phyloP scores from a whole-genome alignment of 805 yeast genomes.

The Ascoidea asiatica region DNA sequence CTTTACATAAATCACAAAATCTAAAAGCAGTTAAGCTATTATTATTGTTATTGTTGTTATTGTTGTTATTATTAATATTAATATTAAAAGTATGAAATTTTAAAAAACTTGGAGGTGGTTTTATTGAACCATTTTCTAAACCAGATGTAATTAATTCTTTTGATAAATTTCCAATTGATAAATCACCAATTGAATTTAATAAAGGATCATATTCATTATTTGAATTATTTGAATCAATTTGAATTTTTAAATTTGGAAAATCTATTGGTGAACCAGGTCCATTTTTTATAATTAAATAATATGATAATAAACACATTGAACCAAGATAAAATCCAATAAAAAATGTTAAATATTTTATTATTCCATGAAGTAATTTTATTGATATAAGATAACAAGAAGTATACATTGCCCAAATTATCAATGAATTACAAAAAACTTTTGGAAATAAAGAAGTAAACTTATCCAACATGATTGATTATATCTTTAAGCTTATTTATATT shows the following conservation, averaged over 20 bases:
- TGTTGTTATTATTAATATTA: slow-evolving; percentile 25
- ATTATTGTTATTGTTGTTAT: no score
- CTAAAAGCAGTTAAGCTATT: no score
- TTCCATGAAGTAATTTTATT: slow-evolving; percentile 12
- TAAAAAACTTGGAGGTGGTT: slow-evolving; percentile 19
- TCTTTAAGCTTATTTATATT: no score
- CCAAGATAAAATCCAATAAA: slow-evolving; percentile 18
- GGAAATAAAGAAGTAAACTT: no score
- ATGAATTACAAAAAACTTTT: slow-evolving; percentile 25
- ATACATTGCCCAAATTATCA: slow-evolving; percentile 34
- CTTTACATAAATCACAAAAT: slow-evolving; percentile 55
- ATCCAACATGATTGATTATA: no score
- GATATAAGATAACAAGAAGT: slow-evolving; percentile 19
- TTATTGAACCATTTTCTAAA: slow-evolving; percentile 4
- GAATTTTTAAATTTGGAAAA: slow-evolving; percentile 22
- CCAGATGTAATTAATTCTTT: slow-evolving; percentile 4
- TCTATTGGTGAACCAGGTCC: slow-evolving; percentile 49
- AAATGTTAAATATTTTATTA: slow-evolving; percentile 11
- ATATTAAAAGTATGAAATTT: slow-evolving; percentile 21
- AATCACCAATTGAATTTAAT: neutral
- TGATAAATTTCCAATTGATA: slow-evolving; percentile 3
- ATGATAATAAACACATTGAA: slow-evolving; percentile 25
- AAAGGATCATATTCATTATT: neutral
- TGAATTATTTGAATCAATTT: neutral
- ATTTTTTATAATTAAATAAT: slow-evolving; percentile 27